Percentiles rank a stretch among this genome's conserved stretches.
These are phyloP conservation scores for Diophrys appendiculata DNA, from an alignment of 73 alveolate species.

Conservation along the genomic window DNA sequence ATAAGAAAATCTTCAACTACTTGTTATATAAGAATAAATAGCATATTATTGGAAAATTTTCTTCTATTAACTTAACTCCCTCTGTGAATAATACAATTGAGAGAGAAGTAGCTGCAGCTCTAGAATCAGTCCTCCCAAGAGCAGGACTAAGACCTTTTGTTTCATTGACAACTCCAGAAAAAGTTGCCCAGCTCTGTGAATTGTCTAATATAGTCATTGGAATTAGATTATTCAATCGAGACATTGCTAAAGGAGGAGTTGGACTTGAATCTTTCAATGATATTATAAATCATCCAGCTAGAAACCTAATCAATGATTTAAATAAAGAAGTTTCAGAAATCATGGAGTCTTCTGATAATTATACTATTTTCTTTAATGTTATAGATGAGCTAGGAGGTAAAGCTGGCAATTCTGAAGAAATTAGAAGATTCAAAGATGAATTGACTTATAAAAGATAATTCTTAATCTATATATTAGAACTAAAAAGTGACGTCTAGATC, in stretches of 20 bases:
- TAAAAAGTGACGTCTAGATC: conserved; percentile 82
- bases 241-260: conserved; percentile 96
- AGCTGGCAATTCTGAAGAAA: conserved; percentile 62
- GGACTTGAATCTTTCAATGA: conserved; percentile 81
- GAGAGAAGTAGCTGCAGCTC: conserved; percentile 98
- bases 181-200: conserved; percentile 95
- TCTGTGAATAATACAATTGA: conserved; percentile 79
- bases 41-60: conserved; percentile 68
- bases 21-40: conserved; percentile 81
- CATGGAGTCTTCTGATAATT: conserved; percentile 82
- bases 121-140: conserved; percentile 97
- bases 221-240: conserved; percentile 95
- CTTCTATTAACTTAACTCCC: conserved; percentile 50
- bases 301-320: conserved; percentile 71
- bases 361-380: conserved; percentile 73
- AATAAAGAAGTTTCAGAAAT: conserved; percentile 74
- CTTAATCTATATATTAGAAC: conserved; percentile 79
- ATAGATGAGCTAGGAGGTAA: conserved; percentile 52
- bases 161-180: conserved; percentile 97
- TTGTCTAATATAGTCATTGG: conserved; percentile 97
- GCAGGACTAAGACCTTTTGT: conserved; percentile 98
- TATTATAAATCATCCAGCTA: conserved; percentile 76
- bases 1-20: conserved; percentile 83
- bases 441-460: conserved; percentile 83
- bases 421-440: conserved; percentile 69